These are phyloP conservation scores for Terfezia boudieri DNA, from an alignment of 495 filamentous ascomycete genomes.

Conservation along the genomic window DNA sequence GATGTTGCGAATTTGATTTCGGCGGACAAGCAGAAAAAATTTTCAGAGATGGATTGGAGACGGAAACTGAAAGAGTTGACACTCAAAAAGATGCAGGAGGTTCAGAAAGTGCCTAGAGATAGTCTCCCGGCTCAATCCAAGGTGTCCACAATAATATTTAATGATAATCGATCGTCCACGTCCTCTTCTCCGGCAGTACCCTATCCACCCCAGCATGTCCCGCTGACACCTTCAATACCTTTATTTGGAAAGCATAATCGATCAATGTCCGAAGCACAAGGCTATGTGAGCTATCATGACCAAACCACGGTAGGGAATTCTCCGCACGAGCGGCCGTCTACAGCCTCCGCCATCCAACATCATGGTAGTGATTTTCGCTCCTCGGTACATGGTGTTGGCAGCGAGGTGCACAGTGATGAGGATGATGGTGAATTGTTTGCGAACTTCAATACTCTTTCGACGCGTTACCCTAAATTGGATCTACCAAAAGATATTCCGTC, in stretches of 20 bases:
- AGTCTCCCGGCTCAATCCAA: slow-evolving; percentile 32
- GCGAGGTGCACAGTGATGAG: not conserved
- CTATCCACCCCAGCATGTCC: slow-evolving; percentile 17
- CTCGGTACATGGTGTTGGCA: no score
- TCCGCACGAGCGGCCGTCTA: not conserved
- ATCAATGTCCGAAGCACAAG: slow-evolving; percentile 33
- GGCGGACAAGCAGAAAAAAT: slow-evolving; percentile 50
- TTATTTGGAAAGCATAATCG: slow-evolving; percentile 26
- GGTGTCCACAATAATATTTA: slow-evolving; percentile 26
- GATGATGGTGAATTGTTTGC: not conserved
- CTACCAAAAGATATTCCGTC: slow-evolving; percentile 5
- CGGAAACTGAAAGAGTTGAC: slow-evolving; percentile 75
- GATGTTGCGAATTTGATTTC: slow-evolving; percentile 65
- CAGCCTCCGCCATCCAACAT: not conserved
- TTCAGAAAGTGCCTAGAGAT: slow-evolving; percentile 26
- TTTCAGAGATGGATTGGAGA: slow-evolving; percentile 82
- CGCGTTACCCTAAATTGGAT: not conserved
- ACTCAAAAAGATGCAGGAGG: slow-evolving; percentile 31
- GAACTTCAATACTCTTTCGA: not conserved
- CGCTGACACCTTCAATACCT: slow-evolving; percentile 19
- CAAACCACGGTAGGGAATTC: not conserved
- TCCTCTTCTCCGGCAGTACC: slow-evolving; percentile 25
- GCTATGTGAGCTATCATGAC: slow-evolving; percentile 12
- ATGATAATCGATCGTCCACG: slow-evolving; percentile 33
- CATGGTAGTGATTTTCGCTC: not conserved